Evolutionary conservation across 768 basidiomycete genomes (phyloP), one percentile per base, ranked within the genome.

Genomic region (Podaxis sp.): DNA sequence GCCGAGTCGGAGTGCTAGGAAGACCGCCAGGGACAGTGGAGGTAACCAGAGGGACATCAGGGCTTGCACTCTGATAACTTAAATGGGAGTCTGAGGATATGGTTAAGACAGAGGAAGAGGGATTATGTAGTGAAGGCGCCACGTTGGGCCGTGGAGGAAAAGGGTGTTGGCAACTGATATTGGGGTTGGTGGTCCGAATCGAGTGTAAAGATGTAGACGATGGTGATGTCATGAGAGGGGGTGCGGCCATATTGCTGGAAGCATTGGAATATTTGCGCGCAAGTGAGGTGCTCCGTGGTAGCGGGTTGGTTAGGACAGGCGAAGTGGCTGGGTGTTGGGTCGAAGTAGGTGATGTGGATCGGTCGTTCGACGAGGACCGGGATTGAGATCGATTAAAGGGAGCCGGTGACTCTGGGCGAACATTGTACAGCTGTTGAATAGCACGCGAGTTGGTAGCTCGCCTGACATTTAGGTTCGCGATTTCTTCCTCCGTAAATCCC

Each of bases 401-500:
- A 38, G 56, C 67, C 54, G 60, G 80, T 60, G 70, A 76, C 25
- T 66, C 69, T 11, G 79, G 77, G 18, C 76, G 72, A 37, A 72
- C 72, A 56, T 63, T 69, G 62, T 73, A 75, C 14, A 77, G 62
- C 61, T 74, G 72, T 18, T 72, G 72, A 23, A 74, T 66, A 3
- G 77, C 75, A 14, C 73, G 74, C 25, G 71, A 59, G 27, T 73
- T 71, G 9, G 68, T 69, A n/a, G 68, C 65, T n/a, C 77, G 74
- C 5, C 76, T 72, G 18, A 75, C 72, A 42, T 84, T 81, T 13
- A 90, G 83, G 4, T 78, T 78, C 0, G 79, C 76, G 36, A 91
- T 90, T 70, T 90, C 88, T 4, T 86, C 85, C n/a, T 86, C 80
- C 4, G 79, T 75, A 65, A 88, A 89, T 0, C 89, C 89, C 6